Evolutionary conservation across 768 basidiomycete species (phyloP).

Genomic region (Daedaleopsis nitida): DNA sequence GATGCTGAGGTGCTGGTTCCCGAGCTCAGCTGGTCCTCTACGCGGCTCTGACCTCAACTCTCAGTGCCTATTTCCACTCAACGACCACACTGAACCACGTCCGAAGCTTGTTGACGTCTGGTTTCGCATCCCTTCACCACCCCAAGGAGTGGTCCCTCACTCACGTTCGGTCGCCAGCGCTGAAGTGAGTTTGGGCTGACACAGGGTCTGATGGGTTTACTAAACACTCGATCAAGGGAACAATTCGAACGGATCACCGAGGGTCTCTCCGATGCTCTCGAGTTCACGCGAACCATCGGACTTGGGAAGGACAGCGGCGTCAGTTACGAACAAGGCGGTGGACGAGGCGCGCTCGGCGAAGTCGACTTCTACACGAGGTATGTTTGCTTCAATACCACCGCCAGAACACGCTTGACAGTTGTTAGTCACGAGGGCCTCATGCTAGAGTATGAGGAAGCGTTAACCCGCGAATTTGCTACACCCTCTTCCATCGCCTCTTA

Average conservation of each 20-base stretch:
- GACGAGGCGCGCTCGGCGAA: constrained; percentile 72
- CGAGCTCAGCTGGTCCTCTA: neutral
- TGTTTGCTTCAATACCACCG: constrained; percentile 17
- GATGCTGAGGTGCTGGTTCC: constrained; percentile 67
- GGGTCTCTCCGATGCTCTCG: constrained; percentile 86
- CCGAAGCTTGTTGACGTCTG: constrained; percentile 84
- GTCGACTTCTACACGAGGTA: constrained; percentile 94
- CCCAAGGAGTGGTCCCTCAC: constrained; percentile 90
- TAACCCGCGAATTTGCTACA: constrained; percentile 70
- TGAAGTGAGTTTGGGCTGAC: constrained; percentile 51
- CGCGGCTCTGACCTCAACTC: neutral
- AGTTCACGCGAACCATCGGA: constrained; percentile 90
- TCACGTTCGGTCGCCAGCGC: constrained; percentile 83
- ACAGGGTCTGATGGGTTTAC: neutral
- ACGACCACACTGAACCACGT: constrained; percentile 92
- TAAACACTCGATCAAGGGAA: constrained; percentile 40
- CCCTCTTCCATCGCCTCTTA: constrained; percentile 31
- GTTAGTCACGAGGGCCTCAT: constrained; percentile 88
- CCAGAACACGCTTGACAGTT: neutral
- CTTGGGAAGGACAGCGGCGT: constrained; percentile 48
- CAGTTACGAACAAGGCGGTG: constrained; percentile 73
- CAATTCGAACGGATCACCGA: constrained; percentile 88
- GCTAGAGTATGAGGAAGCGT: constrained; percentile 89
- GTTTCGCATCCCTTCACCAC: constrained; percentile 91
- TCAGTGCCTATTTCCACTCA: constrained; percentile 95